Base-by-base conservation (phyloP, 192 early-diverging fungal species). In the Mortierella antarctica region DNA sequence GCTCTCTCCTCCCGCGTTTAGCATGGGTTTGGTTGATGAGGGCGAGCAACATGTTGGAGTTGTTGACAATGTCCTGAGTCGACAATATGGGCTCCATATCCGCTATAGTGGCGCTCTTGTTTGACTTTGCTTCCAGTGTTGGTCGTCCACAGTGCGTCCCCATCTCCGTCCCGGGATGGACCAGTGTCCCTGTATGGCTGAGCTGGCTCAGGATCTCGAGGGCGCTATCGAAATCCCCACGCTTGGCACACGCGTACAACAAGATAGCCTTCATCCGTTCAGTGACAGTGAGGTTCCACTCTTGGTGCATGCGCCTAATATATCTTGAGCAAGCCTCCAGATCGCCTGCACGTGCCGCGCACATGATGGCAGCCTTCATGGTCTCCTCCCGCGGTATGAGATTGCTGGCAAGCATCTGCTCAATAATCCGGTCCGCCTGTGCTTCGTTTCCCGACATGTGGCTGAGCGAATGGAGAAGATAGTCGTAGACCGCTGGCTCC, bases 221-320 rank as follows among this genome's bases (percentile, higher is more conserved):
- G 21, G 76, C 67, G 11, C 63, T 52, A 9, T 79, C 76, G 44
- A 79, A 79, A 46, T 79, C 76, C 2, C 76, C 76, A 61, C 76
- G 76, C 23, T 67, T 66, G 48, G 76, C 68, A 39, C 76, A 79
- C 2, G 64, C 76, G 56, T 79, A 79, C 13, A 79, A n/a, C 20
- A 79, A 18, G 47, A 79, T 79, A 8, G 76, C 76, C 63, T 79
- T 79, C 76, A 79, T 79, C 2, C 68, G 68, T 12, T 79, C 69
- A 0, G 63, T 40, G 7, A 79, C 20, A 5, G 45, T 47, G 6
- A 79, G 18, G 56, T 57, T 45, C 76, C 76, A 79, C 4, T 71
- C 69, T 42, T 53, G 52, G 18, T 79, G 76, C 76, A 79, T 79
- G n/a, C 57, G 48, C 6, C 41, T 40, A 51, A 79, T 71, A 51